A percentile compares a stretch with the other conserved stretches of the same genome.
Conservation (phyloP, 768 basidiomycete species). For the Baorangia bicolor region DNA sequence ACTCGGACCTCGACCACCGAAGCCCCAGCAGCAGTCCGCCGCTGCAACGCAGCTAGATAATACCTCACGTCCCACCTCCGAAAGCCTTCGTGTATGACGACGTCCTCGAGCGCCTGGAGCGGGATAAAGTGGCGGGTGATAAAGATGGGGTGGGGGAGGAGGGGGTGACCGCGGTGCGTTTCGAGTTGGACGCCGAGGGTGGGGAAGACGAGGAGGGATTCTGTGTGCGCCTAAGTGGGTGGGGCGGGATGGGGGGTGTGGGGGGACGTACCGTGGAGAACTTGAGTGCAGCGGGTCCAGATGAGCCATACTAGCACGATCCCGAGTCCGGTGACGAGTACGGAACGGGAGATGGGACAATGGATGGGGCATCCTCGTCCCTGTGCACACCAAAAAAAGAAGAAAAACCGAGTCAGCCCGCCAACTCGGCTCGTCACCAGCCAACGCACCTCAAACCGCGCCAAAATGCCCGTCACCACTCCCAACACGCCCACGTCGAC, state of each 20-base stretch:
- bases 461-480: background rate
- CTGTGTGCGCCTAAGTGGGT: too few relatives aligned
- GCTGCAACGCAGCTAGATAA: conserved; percentile 54
- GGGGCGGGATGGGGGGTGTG: background rate
- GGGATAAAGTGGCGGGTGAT: conserved; percentile 59
- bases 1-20: conserved; percentile 47
- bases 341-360: background rate
- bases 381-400: too few relatives aligned
- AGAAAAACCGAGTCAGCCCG: too few relatives aligned
- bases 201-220: conserved; percentile 68
- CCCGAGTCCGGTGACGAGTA: background rate
- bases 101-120: conserved; percentile 49
- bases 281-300: conserved; percentile 41
- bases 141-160: conserved; percentile 27
- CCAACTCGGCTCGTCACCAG: too few relatives aligned
- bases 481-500: conserved; percentile 35
- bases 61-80: conserved; percentile 70
- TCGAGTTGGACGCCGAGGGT: conserved; percentile 74
- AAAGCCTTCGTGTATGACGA: conserved; percentile 74
- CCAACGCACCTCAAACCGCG: background rate
- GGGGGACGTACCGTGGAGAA: conserved; percentile 45
- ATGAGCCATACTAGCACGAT: conserved; percentile 25
- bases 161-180: conserved; percentile 58
- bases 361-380: too few relatives aligned
- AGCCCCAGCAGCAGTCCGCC: too few relatives aligned